Percentiles rank a stretch among this genome's conserved stretches.
Evolutionary conservation across 441 rosid genomes (phyloP).

Genomic region (Populus trichocarpa): DNA sequence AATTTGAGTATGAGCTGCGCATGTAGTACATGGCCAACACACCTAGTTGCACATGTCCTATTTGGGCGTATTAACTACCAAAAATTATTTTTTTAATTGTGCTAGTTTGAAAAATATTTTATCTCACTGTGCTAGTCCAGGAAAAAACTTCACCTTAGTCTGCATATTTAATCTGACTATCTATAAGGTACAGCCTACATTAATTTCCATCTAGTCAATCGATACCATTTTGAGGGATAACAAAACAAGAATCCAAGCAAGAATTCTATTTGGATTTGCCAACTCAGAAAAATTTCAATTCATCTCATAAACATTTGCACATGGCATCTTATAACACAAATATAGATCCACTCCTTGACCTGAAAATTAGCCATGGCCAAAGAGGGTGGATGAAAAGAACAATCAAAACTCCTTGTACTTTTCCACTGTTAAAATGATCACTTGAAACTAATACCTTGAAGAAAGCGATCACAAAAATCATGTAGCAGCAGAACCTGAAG

Average conservation of each 20-base stretch:
- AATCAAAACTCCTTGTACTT: not conserved
- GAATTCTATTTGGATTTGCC: not conserved
- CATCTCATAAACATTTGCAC: not conserved
- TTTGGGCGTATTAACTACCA: too few species aligned
- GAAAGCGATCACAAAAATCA: slow-evolving; percentile 18
- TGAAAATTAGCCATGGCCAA: not conserved
- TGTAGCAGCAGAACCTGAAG: slow-evolving; percentile 43
- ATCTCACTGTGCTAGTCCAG: too few species aligned
- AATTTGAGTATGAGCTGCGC: too few species aligned
- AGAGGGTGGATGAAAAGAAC: not conserved
- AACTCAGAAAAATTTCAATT: not conserved
- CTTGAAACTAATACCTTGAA: not conserved
- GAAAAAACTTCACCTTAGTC: too few species aligned
- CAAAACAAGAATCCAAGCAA: not conserved
- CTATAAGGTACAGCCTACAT: too few species aligned
- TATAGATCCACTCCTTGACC: not conserved
- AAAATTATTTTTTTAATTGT: too few species aligned
- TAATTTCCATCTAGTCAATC: not conserved
- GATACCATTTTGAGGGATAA: not conserved
- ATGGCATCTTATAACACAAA: not conserved
- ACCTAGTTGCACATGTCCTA: too few species aligned
- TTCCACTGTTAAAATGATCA: not conserved
- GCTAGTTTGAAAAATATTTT: too few species aligned
- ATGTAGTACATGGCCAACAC: too few species aligned
- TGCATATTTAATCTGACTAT: too few species aligned